Evolutionary conservation across 2,329 filamentous ascomycete genomes (phyloP), one percentile per base, ranked within the genome.

Genomic region (Elsinoe perseae): DNA sequence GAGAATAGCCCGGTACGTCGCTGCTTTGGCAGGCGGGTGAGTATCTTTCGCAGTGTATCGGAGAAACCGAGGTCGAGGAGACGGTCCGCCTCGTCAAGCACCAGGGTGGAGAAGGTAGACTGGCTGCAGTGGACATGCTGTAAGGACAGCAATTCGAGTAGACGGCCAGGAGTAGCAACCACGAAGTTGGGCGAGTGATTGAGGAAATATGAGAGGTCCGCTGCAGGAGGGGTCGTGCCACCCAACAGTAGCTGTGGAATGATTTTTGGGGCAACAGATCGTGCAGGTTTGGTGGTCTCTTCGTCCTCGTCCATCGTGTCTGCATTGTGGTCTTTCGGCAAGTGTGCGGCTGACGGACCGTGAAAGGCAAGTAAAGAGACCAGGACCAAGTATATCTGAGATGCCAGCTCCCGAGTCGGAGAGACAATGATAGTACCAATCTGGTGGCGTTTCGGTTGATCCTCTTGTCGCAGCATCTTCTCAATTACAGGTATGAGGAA

Each of bases 31-130:
- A 98, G 74, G 14, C 87, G 81, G 0, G 83, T 82, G 20, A 98
- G 74, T 38, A 97, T 95, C 56, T 83, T 87, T 63, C 93, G 89
- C 25, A 98, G 72, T 63, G 95, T 90, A 56, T 88, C 85, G 69
- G 95, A 93, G 72, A 98, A 97, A 4, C 95, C 93, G 20, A 97
- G 79, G 71, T 98, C 93, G 9, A 98, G 77, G 23, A 98, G 75
- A 58, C 93, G 81, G 70, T 98, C 93, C 50, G 92, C 93, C 73
- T 98, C 93, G 67, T 98, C 93, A 32, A 98, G 79, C 2, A 98
- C 87, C 9, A 98, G 80, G 50, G 89, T 83, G 69, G 98, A 92
- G 63, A 98, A 97, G 0, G 88, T 88, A 1, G 88, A 90, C 59
- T 92, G 86, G 0, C 89, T 84, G 64, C 88, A 91, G 68, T 95